Conservation (phyloP, 169 alveolate genomes). For the Plasmodium yoelii region DNA sequence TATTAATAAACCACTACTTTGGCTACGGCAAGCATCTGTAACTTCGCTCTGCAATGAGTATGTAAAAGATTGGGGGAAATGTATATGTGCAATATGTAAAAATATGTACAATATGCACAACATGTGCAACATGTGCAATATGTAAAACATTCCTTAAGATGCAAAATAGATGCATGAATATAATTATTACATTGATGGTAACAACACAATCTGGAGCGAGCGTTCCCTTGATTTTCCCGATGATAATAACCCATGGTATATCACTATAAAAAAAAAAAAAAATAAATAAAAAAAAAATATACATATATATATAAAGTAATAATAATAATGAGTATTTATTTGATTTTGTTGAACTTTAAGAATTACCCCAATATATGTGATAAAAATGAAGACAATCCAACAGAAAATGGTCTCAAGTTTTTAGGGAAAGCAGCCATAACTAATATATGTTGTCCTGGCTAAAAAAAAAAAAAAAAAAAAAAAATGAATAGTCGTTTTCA, state of each 20-base stretch:
- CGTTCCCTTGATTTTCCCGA: constrained; percentile 59
- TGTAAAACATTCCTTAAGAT: too few relatives aligned
- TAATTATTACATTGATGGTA: constrained; percentile 34
- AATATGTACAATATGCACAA: too few relatives aligned
- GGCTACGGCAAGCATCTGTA: constrained; percentile 25
- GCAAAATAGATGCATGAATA: not conserved
- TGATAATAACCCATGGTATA: constrained; percentile 64
- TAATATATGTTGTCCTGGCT: constrained; percentile 64
- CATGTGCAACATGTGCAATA: too few relatives aligned
- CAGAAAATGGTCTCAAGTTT: constrained; percentile 40
- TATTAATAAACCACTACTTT: constrained; percentile 28
- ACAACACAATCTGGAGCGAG: constrained; percentile 62
- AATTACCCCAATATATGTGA: constrained; percentile 53
- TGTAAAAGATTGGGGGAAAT: constrained; percentile 2
- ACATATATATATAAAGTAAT: not conserved
- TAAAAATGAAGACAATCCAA: constrained; percentile 60
- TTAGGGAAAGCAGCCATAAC: constrained; percentile 52
- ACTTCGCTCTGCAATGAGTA: constrained; percentile 43
- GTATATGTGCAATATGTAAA: too few relatives aligned
- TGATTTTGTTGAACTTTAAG: not conserved
- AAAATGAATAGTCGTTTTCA: not conserved
- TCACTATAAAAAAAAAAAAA: constrained; percentile 6
- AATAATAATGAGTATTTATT: not conserved
- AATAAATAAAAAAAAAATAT: not conserved
- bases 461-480: not conserved